Conservation (phyloP, 257 asterid genomes). For the Gardenia jasminoides region DNA sequence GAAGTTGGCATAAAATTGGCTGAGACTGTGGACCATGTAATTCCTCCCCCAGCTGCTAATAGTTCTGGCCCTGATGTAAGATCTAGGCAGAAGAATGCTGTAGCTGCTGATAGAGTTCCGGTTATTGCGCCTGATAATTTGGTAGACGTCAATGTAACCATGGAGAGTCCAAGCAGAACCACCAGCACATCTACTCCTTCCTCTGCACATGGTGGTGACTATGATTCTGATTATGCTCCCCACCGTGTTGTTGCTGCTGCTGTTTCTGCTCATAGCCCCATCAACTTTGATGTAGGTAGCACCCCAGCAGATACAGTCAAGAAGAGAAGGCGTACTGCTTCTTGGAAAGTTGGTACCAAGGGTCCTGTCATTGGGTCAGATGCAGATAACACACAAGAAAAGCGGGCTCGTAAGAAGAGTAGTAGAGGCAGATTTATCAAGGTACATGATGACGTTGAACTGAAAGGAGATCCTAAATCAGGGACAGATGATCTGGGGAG, state of each 20-base stretch:
- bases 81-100: constrained; percentile 21
- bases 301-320: constrained; percentile 94
- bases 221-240: constrained; percentile 66
- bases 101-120: constrained; percentile 32
- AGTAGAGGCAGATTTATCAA: constrained; percentile 18
- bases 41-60: constrained; percentile 38
- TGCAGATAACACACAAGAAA: constrained; percentile 42
- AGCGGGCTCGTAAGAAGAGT: constrained; percentile 37
- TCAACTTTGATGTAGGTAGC: constrained; percentile 37
- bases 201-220: constrained; percentile 47
- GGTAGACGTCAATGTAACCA: constrained; percentile 29
- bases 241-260: constrained; percentile 31
- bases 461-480: constrained; percentile 33
- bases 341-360: constrained; percentile 54
- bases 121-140: constrained; percentile 27
- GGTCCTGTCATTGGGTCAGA: constrained; percentile 51
- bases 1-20: constrained; percentile 52
- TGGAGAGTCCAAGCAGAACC: constrained; percentile 53
- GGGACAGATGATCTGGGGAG: constrained; percentile 42
- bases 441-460: constrained; percentile 33
- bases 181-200: constrained; percentile 43
- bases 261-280: constrained; percentile 35
- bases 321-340: constrained; percentile 80
- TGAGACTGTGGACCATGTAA: constrained; percentile 53
- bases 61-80: constrained; percentile 24